phyloP scores from a whole-genome alignment of 345 rosid genomes.

The Lepidium didymum region DNA sequence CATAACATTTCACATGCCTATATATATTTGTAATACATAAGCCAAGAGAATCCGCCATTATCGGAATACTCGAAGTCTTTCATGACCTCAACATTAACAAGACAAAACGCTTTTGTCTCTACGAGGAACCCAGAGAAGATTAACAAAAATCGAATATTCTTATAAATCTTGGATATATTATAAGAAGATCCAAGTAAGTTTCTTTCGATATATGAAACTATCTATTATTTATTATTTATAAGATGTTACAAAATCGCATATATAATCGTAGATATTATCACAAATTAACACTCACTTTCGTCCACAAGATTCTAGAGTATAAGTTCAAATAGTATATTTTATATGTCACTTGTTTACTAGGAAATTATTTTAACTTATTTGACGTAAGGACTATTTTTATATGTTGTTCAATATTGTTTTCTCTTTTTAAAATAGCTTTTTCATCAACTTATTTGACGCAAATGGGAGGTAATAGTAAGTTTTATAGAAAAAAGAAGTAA shows the following conservation, averaged over 20 bases:
- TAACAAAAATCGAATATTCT: neutral
- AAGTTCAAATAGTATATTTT: neutral
- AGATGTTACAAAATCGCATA: neutral
- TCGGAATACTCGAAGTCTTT: conserved; percentile 13
- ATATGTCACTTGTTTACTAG: neutral
- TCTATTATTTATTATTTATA: neutral
- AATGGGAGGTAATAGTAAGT: neutral
- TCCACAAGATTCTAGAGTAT: neutral
- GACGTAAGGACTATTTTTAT: neutral
- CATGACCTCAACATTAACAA: conserved; percentile 14
- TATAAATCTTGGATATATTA: neutral
- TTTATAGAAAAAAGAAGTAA: neutral
- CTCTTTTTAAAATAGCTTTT: neutral
- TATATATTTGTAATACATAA: conserved; percentile 23
- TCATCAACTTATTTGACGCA: neutral
- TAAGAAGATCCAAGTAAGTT: conserved; percentile 27
- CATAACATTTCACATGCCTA: conserved; percentile 18
- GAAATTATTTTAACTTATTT: conserved; percentile 4
- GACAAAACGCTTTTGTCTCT: conserved; percentile 27
- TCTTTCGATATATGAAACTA: neutral
- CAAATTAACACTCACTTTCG: neutral
- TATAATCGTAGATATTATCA: neutral
- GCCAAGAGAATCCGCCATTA: conserved; percentile 23
- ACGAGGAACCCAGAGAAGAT: conserved; percentile 4
- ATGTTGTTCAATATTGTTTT: neutral